phyloP scores from a whole-genome alignment of 106 monocot species.

The Platanthera zijinensis region DNA sequence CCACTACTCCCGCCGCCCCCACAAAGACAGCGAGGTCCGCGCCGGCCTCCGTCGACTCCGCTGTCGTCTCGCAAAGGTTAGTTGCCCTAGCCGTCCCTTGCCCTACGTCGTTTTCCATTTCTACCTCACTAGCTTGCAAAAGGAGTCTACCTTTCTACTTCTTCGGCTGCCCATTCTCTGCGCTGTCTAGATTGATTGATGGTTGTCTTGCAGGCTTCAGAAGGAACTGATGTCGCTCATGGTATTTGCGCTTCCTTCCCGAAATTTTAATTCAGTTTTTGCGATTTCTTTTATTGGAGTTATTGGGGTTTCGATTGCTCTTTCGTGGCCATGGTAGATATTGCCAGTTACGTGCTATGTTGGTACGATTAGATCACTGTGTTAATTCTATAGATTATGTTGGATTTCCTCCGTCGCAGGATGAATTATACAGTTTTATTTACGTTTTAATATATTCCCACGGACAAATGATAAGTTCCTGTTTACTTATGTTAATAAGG shows the following conservation, averaged over 20 bases:
- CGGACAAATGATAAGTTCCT: no score
- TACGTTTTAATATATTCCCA: no score
- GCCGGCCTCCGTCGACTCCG: conserved; percentile 40
- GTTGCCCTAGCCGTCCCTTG: not conserved
- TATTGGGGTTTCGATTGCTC: no score
- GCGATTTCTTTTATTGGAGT: no score
- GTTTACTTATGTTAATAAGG: no score
- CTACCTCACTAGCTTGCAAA: not conserved
- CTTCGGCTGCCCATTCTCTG: not conserved
- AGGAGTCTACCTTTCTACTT: not conserved
- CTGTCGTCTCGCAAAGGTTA: conserved; percentile 49
- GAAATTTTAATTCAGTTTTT: no score
- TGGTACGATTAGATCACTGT: no score
- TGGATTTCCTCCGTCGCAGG: no score
- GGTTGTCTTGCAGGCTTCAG: conserved; percentile 39
- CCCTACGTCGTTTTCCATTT: not conserved
- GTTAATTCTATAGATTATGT: no score
- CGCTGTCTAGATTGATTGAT: not conserved
- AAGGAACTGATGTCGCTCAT: conserved; percentile 70
- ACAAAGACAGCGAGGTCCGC: conserved; percentile 30
- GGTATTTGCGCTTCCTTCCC: conserved; percentile 14
- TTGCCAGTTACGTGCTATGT: no score
- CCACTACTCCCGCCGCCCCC: conserved; percentile 17
- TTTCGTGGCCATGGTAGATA: no score
- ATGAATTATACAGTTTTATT: no score